Conservation (phyloP, 2,329 filamentous ascomycete genomes). For the Cercospora sp. region DNA sequence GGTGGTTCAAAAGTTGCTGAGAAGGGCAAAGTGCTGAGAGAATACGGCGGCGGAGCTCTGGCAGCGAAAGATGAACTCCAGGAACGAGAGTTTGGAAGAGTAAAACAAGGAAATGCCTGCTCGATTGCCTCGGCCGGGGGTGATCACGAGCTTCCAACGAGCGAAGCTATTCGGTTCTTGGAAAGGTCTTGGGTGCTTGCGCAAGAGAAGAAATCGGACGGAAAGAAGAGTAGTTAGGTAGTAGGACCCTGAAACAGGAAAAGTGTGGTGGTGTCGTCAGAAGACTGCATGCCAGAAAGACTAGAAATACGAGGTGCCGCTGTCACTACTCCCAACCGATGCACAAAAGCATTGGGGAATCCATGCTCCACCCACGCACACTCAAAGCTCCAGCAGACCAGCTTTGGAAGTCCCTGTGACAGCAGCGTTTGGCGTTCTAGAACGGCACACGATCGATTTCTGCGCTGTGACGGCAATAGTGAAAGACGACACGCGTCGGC, state of each 20-base stretch:
- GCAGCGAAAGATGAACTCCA: slow-evolving; percentile 50
- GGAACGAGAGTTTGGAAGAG: slow-evolving; percentile 48
- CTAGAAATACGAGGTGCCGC: not conserved
- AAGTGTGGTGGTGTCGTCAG: not conserved
- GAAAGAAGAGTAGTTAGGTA: not conserved
- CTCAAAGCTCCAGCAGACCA: not conserved
- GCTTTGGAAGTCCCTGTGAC: not conserved
- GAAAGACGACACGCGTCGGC: slow-evolving; percentile 9
- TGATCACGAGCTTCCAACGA: not conserved
- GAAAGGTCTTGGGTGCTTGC: not conserved
- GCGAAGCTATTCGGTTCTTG: not conserved
- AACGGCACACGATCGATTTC: not conserved
- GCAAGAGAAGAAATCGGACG: not conserved
- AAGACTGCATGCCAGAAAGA: not conserved
- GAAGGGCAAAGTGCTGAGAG: not conserved
- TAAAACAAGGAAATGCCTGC: slow-evolving; percentile 43
- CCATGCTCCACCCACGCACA: not conserved
- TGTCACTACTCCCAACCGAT: slow-evolving; percentile 8
- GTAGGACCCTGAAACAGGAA: slow-evolving; percentile 3
- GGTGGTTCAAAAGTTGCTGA: not conserved
- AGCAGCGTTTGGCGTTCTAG: not conserved
- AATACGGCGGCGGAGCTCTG: not conserved
- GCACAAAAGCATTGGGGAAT: not conserved
- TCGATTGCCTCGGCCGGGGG: not conserved
- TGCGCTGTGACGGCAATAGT: slow-evolving; percentile 5